phyloP scores from a whole-genome alignment of 1,284 basidiomycete genomes.

The Rugosomyces carneus region DNA sequence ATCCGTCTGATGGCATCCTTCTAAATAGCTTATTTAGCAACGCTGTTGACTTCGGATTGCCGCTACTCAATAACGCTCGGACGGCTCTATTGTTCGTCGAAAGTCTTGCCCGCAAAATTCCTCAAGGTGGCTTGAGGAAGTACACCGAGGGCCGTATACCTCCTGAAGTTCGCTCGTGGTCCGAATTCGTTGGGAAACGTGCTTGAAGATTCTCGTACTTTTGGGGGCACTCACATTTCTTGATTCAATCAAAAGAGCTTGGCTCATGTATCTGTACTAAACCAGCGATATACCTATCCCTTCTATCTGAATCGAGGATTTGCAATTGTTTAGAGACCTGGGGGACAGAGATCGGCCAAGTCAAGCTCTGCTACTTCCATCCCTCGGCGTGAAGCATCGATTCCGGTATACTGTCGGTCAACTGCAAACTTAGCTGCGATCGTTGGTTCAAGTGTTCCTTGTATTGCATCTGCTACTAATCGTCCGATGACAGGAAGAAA shows the following conservation, averaged over 20 bases:
- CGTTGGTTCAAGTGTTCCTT: constrained; percentile 50
- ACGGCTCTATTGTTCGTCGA: constrained; percentile 91
- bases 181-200: constrained; percentile 74
- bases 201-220: constrained; percentile 25
- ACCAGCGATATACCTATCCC: not conserved
- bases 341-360: constrained; percentile 41
- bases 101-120: constrained; percentile 84
- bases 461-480: constrained; percentile 31
- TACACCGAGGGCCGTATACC: constrained; percentile 91
- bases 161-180: constrained; percentile 90
- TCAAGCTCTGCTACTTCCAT: constrained; percentile 34
- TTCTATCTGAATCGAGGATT: not conserved
- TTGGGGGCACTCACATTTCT: constrained; percentile 10
- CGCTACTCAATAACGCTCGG: constrained; percentile 87
- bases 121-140: constrained; percentile 71
- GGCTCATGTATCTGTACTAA: constrained; percentile 13
- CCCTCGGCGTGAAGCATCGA: constrained; percentile 30
- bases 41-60: constrained; percentile 88
- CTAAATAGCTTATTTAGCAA: constrained; percentile 44
- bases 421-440: constrained; percentile 41
- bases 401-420: constrained; percentile 23
- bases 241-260: constrained; percentile 12
- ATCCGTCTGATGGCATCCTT: constrained; percentile 1
- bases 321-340: constrained; percentile 31
- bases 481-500: constrained; percentile 21